A percentile compares a stretch with the other conserved stretches of the same genome.
Conservation (phyloP, 768 basidiomycete species). For the Trametes sanguinea region DNA sequence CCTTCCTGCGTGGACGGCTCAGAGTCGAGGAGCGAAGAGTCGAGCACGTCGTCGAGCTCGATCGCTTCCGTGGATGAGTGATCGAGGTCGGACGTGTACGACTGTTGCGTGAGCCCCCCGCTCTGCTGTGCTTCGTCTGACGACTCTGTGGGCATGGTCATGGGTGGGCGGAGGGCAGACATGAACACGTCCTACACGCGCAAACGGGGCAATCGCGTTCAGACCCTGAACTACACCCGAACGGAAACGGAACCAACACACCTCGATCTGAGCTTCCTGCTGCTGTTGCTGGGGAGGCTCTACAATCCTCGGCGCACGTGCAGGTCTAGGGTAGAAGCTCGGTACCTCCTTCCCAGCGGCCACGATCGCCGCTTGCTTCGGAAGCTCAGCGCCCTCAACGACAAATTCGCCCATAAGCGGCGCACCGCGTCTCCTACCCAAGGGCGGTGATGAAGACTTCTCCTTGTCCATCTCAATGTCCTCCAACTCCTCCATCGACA, state of each 20-base stretch:
- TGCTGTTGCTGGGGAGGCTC: neutral
- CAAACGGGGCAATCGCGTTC: neutral
- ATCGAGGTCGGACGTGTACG: slow-evolving; percentile 40
- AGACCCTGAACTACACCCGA: neutral
- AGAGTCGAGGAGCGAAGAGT: slow-evolving; percentile 67
- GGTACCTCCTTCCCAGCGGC: slow-evolving; percentile 12
- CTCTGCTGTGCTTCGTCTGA: slow-evolving; percentile 37
- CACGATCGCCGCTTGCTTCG: slow-evolving; percentile 11
- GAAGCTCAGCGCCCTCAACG: neutral
- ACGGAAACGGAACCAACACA: slow-evolving; percentile 1
- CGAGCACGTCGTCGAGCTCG: slow-evolving; percentile 75
- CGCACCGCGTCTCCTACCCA: slow-evolving; percentile 17
- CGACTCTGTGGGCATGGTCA: slow-evolving; percentile 28
- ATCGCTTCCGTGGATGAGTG: slow-evolving; percentile 53
- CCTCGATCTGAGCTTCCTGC: slow-evolving; percentile 8
- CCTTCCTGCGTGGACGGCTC: slow-evolving; percentile 38
- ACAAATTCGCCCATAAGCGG: slow-evolving; percentile 45
- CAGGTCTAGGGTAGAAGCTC: slow-evolving; percentile 22
- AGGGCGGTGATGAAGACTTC: neutral
- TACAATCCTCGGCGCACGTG: slow-evolving; percentile 9
- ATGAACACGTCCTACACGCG: slow-evolving; percentile 10
- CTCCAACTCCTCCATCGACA: slow-evolving; percentile 44
- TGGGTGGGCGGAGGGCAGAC: slow-evolving; percentile 10
- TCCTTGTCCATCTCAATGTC: slow-evolving; percentile 31
- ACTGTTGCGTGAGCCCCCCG: slow-evolving; percentile 25